Evolutionary conservation across 1,139 yeast species (phyloP).

Genomic region (Kurtzmaniella natalensis): DNA sequence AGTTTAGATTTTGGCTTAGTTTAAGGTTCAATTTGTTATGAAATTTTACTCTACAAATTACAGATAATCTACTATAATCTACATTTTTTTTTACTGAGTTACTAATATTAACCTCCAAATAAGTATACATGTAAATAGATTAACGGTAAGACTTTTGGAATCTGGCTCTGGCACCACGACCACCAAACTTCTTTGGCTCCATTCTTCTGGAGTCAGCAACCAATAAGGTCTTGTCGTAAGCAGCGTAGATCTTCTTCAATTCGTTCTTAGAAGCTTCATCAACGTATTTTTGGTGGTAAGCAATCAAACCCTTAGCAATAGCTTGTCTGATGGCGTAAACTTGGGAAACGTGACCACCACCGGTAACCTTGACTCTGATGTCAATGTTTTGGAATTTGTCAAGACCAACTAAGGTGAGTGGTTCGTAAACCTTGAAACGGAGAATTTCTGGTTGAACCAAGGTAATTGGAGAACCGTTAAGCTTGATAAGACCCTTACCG

Average conservation of each 20-base stretch:
- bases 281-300: conserved; percentile 98
- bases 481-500: conserved; percentile 99
- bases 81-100: conserved; percentile 1
- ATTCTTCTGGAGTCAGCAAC: conserved; percentile 99
- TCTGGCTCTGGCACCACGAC: conserved; percentile 99
- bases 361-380: conserved; percentile 98
- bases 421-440: conserved; percentile 99
- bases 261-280: conserved; percentile 99
- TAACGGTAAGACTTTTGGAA: conserved; percentile 99
- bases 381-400: conserved; percentile 98
- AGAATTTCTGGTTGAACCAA: conserved; percentile 98
- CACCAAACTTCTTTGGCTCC: conserved; percentile 99
- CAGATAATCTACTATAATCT: no score
- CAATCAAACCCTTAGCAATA: conserved; percentile 98
- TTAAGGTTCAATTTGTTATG: no score
- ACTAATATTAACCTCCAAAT: conserved; percentile 9
- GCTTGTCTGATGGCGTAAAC: conserved; percentile 99
- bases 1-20: no score
- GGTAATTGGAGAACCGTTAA: conserved; percentile 98
- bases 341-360: conserved; percentile 99
- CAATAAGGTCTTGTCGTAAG: conserved; percentile 99
- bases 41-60: no score
- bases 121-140: conserved; percentile 16
- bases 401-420: conserved; percentile 95
- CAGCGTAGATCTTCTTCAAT: conserved; percentile 94